phyloP scores from a whole-genome alignment of 768 basidiomycete genomes.

The Macrolepiota dolichaula region DNA sequence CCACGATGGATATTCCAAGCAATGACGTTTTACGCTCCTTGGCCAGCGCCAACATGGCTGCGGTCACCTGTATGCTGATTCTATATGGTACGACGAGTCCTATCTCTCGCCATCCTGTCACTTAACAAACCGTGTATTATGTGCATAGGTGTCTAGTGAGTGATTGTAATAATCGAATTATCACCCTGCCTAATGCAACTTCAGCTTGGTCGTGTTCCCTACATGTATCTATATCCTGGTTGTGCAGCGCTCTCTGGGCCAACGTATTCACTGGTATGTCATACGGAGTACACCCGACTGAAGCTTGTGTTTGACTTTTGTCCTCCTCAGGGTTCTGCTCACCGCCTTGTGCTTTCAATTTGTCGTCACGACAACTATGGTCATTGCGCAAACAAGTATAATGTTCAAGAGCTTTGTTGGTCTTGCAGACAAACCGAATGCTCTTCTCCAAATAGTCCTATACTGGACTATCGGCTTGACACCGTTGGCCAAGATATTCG shows the following conservation, averaged over 20 bases:
- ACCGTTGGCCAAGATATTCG: background rate
- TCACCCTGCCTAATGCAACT: background rate
- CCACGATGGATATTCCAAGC: background rate
- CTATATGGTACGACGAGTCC: background rate
- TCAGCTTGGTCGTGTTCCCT: background rate
- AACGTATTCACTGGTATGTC: background rate
- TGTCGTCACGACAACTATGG: background rate
- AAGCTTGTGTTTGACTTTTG: background rate
- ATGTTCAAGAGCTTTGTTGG: conserved; percentile 1
- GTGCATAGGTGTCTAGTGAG: background rate
- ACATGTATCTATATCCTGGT: background rate
- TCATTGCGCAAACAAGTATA: background rate
- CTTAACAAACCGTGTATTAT: background rate
- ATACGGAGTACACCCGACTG: background rate
- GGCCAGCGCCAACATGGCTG: background rate
- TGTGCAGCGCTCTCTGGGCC: background rate
- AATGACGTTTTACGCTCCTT: background rate
- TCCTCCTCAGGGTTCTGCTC: background rate
- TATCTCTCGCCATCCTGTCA: background rate
- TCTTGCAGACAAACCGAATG: background rate
- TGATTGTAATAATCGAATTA: no score
- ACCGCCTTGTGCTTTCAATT: background rate
- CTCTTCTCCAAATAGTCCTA: background rate
- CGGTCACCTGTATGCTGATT: background rate
- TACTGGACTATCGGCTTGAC: background rate